Percentiles rank a stretch among this genome's conserved stretches.
These are phyloP conservation scores for Stephania cephalantha DNA, from an alignment of 164 flowering plant species.

Conservation along the genomic window DNA sequence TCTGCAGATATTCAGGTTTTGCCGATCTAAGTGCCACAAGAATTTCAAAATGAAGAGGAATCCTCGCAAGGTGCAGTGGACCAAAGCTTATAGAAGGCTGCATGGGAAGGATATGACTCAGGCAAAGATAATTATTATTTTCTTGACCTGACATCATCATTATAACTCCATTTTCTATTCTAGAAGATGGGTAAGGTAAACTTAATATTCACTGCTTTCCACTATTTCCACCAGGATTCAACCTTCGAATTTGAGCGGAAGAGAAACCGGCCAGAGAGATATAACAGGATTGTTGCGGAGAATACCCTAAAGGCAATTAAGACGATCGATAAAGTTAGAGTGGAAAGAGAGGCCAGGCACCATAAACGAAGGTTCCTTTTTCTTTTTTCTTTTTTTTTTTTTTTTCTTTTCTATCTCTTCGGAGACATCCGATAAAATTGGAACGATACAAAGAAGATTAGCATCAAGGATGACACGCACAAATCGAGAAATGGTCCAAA, in stretches of 20 bases:
- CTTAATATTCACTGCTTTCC: background rate
- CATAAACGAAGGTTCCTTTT: constrained; percentile 16
- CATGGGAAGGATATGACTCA: constrained; percentile 94
- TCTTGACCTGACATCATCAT: background rate
- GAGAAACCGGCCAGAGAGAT: constrained; percentile 29
- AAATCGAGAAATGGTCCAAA: too few relatives aligned
- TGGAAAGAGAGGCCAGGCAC: constrained; percentile 16
- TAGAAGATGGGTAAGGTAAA: background rate
- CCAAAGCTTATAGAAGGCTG: constrained; percentile 77
- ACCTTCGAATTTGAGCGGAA: constrained; percentile 31
- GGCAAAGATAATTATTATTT: constrained; percentile 24
- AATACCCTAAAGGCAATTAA: constrained; percentile 29
- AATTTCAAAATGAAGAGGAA: constrained; percentile 96
- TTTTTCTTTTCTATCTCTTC: background rate
- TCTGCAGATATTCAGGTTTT: constrained; percentile 72
- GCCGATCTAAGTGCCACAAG: constrained; percentile 93
- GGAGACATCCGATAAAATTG: too few relatives aligned
- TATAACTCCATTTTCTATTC: background rate
- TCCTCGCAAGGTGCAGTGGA: constrained; percentile 94
- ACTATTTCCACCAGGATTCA: constrained; percentile 16
- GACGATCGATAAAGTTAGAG: constrained; percentile 22
- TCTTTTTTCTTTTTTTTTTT: too few relatives aligned
- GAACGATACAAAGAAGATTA: too few relatives aligned
- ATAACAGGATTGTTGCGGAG: constrained; percentile 20
- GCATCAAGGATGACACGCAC: too few relatives aligned